phyloP scores from a whole-genome alignment of 2,329 filamentous ascomycete genomes.

The Xylariaceae sp. region DNA sequence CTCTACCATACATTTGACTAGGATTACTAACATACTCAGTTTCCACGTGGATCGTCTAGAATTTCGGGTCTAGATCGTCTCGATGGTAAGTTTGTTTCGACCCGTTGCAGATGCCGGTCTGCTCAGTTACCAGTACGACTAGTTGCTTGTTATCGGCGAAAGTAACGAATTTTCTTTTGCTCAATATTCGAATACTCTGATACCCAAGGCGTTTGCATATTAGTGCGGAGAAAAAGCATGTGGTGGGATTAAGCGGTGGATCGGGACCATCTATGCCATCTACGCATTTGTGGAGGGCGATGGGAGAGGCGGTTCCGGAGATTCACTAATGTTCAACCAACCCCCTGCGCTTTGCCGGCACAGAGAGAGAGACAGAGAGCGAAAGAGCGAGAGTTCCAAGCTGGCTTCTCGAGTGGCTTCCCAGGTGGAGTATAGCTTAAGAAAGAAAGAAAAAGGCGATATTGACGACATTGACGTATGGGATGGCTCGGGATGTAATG shows the following conservation, averaged over 20 bases:
- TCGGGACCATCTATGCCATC: slow-evolving; percentile 3
- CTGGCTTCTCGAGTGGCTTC: background rate
- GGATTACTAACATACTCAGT: slow-evolving; percentile 27
- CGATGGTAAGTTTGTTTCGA: slow-evolving; percentile 24
- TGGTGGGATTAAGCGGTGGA: slow-evolving; percentile 6
- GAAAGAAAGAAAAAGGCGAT: background rate
- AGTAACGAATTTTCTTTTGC: slow-evolving; percentile 6
- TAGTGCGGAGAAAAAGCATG: slow-evolving; percentile 4
- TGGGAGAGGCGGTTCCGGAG: background rate
- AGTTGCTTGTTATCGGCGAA: slow-evolving; percentile 3
- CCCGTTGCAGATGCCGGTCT: slow-evolving; percentile 2
- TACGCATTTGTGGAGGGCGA: background rate
- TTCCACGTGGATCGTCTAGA: slow-evolving; percentile 9
- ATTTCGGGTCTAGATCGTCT: slow-evolving; percentile 7
- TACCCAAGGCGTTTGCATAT: slow-evolving; percentile 20
- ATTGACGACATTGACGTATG: slow-evolving; percentile 5
- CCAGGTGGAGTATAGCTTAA: background rate
- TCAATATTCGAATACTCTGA: slow-evolving; percentile 13
- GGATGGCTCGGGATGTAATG: background rate
- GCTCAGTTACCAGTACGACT: background rate
- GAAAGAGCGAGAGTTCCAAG: too few relatives aligned
- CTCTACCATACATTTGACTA: slow-evolving; percentile 11
- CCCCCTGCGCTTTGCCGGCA: background rate
- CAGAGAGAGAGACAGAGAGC: background rate
- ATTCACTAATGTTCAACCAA: background rate